phyloP scores from a whole-genome alignment of 2,329 filamentous ascomycete species.

The Elsinoe perseae region DNA sequence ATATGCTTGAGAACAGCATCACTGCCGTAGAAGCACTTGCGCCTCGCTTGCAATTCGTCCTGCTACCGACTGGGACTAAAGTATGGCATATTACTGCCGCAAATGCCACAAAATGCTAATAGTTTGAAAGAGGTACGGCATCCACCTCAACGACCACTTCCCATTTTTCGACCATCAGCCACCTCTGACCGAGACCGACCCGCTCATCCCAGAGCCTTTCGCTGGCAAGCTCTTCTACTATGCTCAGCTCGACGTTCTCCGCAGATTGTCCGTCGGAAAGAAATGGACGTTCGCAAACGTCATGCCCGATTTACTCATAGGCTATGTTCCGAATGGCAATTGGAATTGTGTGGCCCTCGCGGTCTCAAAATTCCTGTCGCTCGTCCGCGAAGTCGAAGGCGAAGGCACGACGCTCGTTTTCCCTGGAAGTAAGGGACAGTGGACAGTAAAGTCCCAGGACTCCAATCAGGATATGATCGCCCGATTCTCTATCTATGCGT shows the following conservation, averaged over 20 bases:
- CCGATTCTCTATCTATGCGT: slow-evolving; percentile 20
- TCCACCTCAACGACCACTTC: background rate
- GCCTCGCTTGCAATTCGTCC: slow-evolving; percentile 32
- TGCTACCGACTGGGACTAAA: slow-evolving; percentile 33
- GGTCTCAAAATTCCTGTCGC: slow-evolving; percentile 31
- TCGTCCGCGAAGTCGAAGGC: slow-evolving; percentile 32
- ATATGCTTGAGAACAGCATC: slow-evolving; percentile 36
- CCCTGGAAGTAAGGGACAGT: slow-evolving; percentile 29
- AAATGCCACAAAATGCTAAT: background rate
- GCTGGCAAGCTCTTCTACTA: slow-evolving; percentile 32
- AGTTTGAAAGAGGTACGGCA: background rate
- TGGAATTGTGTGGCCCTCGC: slow-evolving; percentile 31
- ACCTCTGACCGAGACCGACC: slow-evolving; percentile 29
- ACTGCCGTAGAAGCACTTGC: slow-evolving; percentile 31
- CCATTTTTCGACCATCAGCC: slow-evolving; percentile 6
- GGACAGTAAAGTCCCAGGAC: slow-evolving; percentile 28
- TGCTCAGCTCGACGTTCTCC: slow-evolving; percentile 32
- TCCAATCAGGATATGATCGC: slow-evolving; percentile 31
- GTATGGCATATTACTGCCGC: background rate
- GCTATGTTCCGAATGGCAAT: slow-evolving; percentile 34
- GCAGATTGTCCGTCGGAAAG: slow-evolving; percentile 26
- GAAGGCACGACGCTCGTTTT: slow-evolving; percentile 26
- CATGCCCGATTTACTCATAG: slow-evolving; percentile 33
- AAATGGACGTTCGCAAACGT: slow-evolving; percentile 33
- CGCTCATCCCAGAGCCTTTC: slow-evolving; percentile 27